Conservation (phyloP, 352 stramenopile species). For the Globisporangium solare region DNA sequence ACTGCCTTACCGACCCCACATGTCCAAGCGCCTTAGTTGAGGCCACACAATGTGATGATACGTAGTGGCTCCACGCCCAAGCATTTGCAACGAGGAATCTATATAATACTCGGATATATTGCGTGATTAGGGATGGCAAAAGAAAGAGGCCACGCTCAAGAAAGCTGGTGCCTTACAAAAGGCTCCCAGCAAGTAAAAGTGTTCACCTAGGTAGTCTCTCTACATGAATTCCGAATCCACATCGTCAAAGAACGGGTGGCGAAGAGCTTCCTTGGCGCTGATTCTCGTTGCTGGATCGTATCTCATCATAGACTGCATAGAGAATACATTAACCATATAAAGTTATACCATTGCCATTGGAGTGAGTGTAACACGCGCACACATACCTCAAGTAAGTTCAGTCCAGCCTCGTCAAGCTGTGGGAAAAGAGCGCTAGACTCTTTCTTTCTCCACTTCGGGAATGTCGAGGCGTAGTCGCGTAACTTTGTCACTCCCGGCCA, state of each 20-base stretch:
- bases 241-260: conserved; percentile 83
- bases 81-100: no score
- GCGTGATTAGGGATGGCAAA: no score
- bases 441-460: conserved; percentile 95
- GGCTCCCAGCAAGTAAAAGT: no score
- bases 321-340: background rate
- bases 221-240: conserved; percentile 73
- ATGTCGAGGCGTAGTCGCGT: conserved; percentile 93
- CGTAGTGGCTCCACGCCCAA: no score
- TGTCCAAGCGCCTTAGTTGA: no score
- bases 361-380: background rate
- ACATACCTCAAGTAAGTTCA: conserved; percentile 66
- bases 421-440: conserved; percentile 62
- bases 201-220: background rate
- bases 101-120: no score
- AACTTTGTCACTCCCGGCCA: conserved; percentile 97
- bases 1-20: conserved; percentile 1
- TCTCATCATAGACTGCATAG: conserved; percentile 53
- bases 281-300: conserved; percentile 72
- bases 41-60: no score
- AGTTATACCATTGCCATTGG: no score
- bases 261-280: conserved; percentile 76
- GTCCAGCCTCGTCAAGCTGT: conserved; percentile 44
- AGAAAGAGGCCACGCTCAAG: no score
- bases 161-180: no score